Percentiles rank a stretch among this genome's conserved stretches.
phyloP scores from a whole-genome alignment of 768 basidiomycete genomes.

The Lenzites betulinus region DNA sequence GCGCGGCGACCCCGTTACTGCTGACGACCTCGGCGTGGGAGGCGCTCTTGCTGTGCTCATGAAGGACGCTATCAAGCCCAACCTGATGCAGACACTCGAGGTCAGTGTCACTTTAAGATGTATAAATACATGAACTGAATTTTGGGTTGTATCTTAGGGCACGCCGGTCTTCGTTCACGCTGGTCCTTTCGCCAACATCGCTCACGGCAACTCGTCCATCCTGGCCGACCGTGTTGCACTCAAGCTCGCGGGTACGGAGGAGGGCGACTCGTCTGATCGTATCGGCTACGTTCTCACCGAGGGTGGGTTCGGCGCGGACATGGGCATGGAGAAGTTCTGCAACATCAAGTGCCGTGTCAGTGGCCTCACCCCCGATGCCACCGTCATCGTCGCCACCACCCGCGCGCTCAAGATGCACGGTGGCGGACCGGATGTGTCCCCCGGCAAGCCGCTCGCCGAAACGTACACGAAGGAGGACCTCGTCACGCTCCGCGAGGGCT shows the following conservation, averaged over 20 bases:
- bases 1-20: conserved; percentile 88
- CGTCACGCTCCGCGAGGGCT: conserved; percentile 85
- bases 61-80: conserved; percentile 99
- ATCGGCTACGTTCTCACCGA: conserved; percentile 97
- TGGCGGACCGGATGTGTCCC: conserved; percentile 94
- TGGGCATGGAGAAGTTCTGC: conserved; percentile 99
- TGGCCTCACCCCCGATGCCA: conserved; percentile 91
- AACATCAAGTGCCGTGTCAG: conserved; percentile 98
- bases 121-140: neutral
- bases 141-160: conserved; percentile 52
- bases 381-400: conserved; percentile 95
- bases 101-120: conserved; percentile 33
- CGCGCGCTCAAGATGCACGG: conserved; percentile 99
- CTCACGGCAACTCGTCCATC: conserved; percentile 98
- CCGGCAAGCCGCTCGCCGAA: conserved; percentile 90
- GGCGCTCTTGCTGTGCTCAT: conserved; percentile 95
- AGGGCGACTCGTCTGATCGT: conserved; percentile 78
- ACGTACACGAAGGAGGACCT: conserved; percentile 95
- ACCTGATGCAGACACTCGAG: conserved; percentile 97
- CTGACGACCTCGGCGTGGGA: conserved; percentile 93
- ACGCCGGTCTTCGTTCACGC: conserved; percentile 99
- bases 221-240: conserved; percentile 96
- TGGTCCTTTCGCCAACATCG: conserved; percentile 98
- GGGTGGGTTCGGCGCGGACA: conserved; percentile 98
- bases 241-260: conserved; percentile 94